Evolutionary conservation across 805 yeast genomes (phyloP).

Genomic region (Spathaspora sp.): DNA sequence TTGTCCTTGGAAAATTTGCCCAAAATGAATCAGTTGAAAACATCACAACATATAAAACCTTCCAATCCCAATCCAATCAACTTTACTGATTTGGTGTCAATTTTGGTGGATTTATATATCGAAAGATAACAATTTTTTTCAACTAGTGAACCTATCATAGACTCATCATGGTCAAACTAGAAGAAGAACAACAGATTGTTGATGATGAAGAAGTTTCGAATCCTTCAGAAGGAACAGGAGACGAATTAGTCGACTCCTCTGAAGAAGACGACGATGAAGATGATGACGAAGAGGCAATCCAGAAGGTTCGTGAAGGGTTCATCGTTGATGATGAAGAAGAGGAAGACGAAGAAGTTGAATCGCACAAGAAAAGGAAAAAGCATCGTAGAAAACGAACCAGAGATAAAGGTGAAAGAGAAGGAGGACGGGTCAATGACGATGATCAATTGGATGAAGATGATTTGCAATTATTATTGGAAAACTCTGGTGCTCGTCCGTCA

Average conservation of each 20-base stretch:
- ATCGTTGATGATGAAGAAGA: slow-evolving; percentile 89
- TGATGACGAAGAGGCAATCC: slow-evolving; percentile 80
- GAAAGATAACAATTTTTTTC: background rate
- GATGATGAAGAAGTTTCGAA: slow-evolving; percentile 18
- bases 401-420: slow-evolving; percentile 12
- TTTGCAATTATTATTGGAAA: slow-evolving; percentile 85
- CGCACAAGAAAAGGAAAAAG: slow-evolving; percentile 24
- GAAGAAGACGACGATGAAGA: slow-evolving; percentile 91
- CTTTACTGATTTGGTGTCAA: background rate
- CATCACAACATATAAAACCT: background rate
- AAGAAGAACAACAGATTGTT: slow-evolving; percentile 33
- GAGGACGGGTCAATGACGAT: slow-evolving; percentile 30
- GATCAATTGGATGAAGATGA: slow-evolving; percentile 92
- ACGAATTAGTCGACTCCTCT: slow-evolving; percentile 54
- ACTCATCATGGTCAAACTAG: slow-evolving; percentile 24
- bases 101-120: background rate
- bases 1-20: background rate
- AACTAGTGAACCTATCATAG: background rate
- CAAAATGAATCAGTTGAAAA: background rate
- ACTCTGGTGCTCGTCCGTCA: slow-evolving; percentile 67
- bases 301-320: slow-evolving; percentile 83
- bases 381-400: slow-evolving; percentile 39
- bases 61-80: background rate
- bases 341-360: slow-evolving; percentile 33
- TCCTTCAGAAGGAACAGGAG: slow-evolving; percentile 32